Percentiles rank a stretch among this genome's conserved stretches.
These are phyloP conservation scores for Calonectria leucothoes DNA, from an alignment of 2,329 filamentous ascomycete genomes.

Conservation along the genomic window DNA sequence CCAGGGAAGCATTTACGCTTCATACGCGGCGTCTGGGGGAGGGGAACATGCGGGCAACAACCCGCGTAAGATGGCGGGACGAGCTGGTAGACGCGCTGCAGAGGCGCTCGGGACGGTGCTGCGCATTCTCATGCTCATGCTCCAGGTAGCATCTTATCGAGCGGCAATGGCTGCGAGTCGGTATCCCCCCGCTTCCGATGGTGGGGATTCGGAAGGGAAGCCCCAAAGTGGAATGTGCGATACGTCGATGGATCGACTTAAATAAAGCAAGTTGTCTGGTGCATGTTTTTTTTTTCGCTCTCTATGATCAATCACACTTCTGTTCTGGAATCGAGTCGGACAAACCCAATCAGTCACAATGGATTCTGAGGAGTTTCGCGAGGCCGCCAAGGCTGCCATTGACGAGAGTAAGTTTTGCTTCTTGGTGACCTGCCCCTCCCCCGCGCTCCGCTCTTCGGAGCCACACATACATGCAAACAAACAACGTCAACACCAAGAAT, in stretches of 20 bases:
- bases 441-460: constrained; percentile 3
- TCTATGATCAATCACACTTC: not conserved
- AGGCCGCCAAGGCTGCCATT: constrained; percentile 81
- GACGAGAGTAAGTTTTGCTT: constrained; percentile 77
- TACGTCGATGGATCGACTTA: not conserved
- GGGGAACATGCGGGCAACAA: not conserved
- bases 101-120: not conserved
- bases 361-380: constrained; percentile 82
- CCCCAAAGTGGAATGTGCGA: not conserved
- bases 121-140: not conserved
- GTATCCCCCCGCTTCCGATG: not conserved
- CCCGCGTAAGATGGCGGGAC: not conserved
- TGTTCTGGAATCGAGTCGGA: not conserved
- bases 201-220: constrained; percentile 7
- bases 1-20: not conserved
- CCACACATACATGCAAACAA: no score
- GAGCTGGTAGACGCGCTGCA: not conserved
- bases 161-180: not conserved
- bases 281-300: not conserved
- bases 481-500: constrained; percentile 5
- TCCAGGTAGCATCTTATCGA: not conserved
- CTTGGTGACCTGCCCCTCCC: constrained; percentile 3
- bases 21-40: not conserved
- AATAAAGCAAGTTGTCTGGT: not conserved
- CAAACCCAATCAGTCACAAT: constrained; percentile 57